Evolutionary conservation across 306 rosid species (phyloP), one percentile per base, ranked within the genome.

Genomic region (Gleditsia sinensis): DNA sequence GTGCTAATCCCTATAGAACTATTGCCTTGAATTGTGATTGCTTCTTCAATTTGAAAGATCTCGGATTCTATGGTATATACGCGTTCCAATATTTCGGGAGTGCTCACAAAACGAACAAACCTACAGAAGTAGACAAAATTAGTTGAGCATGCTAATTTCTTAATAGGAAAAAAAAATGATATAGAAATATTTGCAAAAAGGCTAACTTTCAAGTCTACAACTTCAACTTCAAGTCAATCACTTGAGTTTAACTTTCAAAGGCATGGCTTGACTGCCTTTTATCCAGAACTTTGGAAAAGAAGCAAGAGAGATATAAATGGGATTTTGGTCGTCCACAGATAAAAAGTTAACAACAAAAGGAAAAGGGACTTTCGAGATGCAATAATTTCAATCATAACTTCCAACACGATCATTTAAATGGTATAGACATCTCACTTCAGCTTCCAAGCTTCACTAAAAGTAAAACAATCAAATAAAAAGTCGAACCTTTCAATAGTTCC

Each of bases 21-120:
- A 78, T 87, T 88, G 78, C 97, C 97, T 84, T 95, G 99, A 86
- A 92, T 87, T 20, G 86, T 79, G 76, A 90, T 92, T 59, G 99
- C 98, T 88, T 95, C 97, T 77, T 90, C 98, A 69, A 95, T 95
- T 85, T 95, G 98, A 69, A 83, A 78, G 75, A 92, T 92, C 88
- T 95, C 99, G 24, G 96, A 86, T 82, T 95, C 99, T 73, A 75
- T 54, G 61, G 88, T 86, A 82, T 87, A 90, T 74, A 90, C 98
- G 25, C 99, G 88, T 82, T 95, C 99, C 88, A 95, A 78, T 68
- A 95, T 83, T 87, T 95, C 98, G 3, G 98, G 99, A 66, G 96
- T 92, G 82, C 87, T 90, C 80, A 95, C 98, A 79, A 95, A 95
- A 69, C 99, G 98, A 51, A 95, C 98, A 86, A 95, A 95, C 84